Evolutionary conservation across 176 grass and related monocot genomes (phyloP), one percentile per base, ranked within the genome.

Genomic region (Cenchrus purpureus): DNA sequence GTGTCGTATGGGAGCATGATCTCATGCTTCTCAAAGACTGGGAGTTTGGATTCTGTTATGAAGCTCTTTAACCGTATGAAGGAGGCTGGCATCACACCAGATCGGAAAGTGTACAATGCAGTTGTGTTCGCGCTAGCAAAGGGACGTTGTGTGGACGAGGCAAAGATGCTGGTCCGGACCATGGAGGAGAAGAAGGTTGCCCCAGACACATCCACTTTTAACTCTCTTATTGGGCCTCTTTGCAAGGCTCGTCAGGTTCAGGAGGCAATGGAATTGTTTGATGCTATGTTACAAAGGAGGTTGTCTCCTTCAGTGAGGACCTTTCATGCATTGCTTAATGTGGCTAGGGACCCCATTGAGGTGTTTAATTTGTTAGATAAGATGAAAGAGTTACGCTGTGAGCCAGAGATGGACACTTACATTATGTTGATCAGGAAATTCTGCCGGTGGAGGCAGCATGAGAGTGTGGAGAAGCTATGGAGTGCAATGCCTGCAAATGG

Each of bases 361-460:
- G 91, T 89, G 48, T 94, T 95, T 90, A 80, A 87, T 67, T 62
- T 98, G 59, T 73, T 98, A 52, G 68, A 65, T 81, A 84, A 80
- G 61, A 95, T 95, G 96, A 90, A 93, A 37, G 46, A 48, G 51
- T 54, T 75, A 17, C 79, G 12, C n/a, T 93, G 91, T 19, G 40
- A 72, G 6, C 88, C 88, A 2, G 82, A 74, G 63, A 94, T 94
- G n/a, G 93, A 94, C 22, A 91, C 88, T 44, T 94, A 92, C 68
- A 89, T 96, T 75, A 96, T 94, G 93, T 71, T 99, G 42, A 96
- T 94, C 67, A 92, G 91, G 61, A 96, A 95, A 65, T 86, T 99
- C 69, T 94, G 87, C 54, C 68, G 88, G 56, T 96, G 91, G 93
- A 89, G 67, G 89, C 89, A 99, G 40, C 59, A 86, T 53, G 93